Conservation (phyloP, 2,329 filamentous ascomycete genomes). For the Teratosphaeria nubilosa region DNA sequence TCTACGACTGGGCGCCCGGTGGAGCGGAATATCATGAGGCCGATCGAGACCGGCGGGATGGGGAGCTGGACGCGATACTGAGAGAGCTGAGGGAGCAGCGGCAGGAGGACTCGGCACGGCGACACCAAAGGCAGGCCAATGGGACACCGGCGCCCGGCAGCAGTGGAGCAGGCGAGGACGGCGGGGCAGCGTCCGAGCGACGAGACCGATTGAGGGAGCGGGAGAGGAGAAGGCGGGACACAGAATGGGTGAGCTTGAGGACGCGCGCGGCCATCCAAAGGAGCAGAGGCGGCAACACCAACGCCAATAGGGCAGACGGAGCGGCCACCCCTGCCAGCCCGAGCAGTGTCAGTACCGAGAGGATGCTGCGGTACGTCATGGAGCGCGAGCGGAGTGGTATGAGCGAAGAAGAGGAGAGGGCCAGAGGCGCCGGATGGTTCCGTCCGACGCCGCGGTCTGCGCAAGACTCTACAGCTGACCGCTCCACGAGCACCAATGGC, state of each 20-base stretch:
- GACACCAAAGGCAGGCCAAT: constrained; percentile 9
- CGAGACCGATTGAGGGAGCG: constrained; percentile 17
- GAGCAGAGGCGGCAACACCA: constrained; percentile 10
- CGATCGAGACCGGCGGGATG: background rate
- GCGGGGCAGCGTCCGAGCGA: constrained; percentile 13
- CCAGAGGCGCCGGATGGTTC: constrained; percentile 25
- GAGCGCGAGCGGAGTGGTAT: constrained; percentile 27
- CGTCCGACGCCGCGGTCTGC: constrained; percentile 10
- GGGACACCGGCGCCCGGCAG: constrained; percentile 15
- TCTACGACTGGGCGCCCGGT: constrained; percentile 51
- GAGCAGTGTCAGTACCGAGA: constrained; percentile 22
- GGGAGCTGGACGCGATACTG: constrained; percentile 28
- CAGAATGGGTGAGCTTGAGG: constrained; percentile 22
- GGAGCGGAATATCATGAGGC: background rate
- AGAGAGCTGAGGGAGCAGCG: constrained; percentile 27
- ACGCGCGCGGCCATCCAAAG: constrained; percentile 24
- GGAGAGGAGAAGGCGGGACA: constrained; percentile 20
- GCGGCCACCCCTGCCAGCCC: constrained; percentile 11
- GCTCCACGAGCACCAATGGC: background rate
- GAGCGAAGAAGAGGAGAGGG: constrained; percentile 25
- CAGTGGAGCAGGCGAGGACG: constrained; percentile 9
- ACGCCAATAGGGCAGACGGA: constrained; percentile 8
- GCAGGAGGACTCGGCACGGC: constrained; percentile 9
- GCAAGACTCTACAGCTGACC: background rate
- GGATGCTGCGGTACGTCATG: constrained; percentile 32